phyloP scores from a whole-genome alignment of 441 rosid species.

The Corymbia citriodora region DNA sequence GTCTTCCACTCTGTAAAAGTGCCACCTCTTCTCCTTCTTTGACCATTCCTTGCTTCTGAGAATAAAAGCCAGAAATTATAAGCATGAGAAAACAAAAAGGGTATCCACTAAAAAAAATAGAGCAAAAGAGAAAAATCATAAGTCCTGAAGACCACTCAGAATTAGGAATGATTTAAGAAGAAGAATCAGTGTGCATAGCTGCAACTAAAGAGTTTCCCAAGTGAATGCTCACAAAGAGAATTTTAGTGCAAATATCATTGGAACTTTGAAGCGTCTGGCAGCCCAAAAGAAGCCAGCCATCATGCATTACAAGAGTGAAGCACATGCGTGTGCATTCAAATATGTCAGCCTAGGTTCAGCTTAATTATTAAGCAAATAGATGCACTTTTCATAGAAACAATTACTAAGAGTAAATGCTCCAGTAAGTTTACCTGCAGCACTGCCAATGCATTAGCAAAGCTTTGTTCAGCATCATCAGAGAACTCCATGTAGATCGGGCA shows the following conservation, averaged over 20 bases:
- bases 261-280: not conserved
- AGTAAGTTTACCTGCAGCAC: constrained; percentile 50
- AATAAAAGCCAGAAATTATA: not conserved
- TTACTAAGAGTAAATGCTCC: not conserved
- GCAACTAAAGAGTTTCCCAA: not conserved
- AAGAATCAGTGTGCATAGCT: not conserved
- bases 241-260: not conserved
- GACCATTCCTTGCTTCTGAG: constrained; percentile 95
- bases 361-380: not conserved
- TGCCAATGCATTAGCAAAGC: constrained; percentile 67
- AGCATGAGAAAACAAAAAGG: not conserved
- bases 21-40: constrained; percentile 94
- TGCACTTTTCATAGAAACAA: not conserved
- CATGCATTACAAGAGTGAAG: not conserved
- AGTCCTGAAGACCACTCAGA: not conserved
- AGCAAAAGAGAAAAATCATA: not conserved
- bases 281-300: not conserved
- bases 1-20: constrained; percentile 84
- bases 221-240: not conserved
- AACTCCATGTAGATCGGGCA: constrained; percentile 89
- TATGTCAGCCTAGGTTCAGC: not conserved
- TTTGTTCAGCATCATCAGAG: constrained; percentile 87
- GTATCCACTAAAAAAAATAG: not conserved
- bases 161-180: not conserved
- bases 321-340: not conserved